Evolutionary conservation across 345 rosid genomes (phyloP).

Genomic region (Eucalyptus regnans): DNA sequence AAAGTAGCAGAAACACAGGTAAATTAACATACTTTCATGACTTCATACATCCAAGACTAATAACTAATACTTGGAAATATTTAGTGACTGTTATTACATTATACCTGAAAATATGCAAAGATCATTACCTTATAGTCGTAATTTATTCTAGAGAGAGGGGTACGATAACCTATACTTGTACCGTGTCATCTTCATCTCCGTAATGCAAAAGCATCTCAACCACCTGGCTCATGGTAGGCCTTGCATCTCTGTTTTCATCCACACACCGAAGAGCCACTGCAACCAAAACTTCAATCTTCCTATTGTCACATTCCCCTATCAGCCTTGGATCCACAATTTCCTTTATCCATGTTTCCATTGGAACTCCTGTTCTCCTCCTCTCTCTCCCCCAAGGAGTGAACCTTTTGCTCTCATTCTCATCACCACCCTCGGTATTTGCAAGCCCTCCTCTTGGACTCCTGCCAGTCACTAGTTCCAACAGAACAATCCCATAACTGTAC

Average conservation of each 20-base stretch:
- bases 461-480: conserved; percentile 1
- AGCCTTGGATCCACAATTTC: conserved; percentile 1
- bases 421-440: not conserved
- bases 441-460: not conserved
- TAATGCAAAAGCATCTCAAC: not conserved
- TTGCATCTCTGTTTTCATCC: conserved; percentile 1
- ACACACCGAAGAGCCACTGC: conserved; percentile 4
- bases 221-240: conserved; percentile 14
- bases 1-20: not conserved
- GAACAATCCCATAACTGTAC: conserved; percentile 20
- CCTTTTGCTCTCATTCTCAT: not conserved
- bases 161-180: not conserved
- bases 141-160: not conserved
- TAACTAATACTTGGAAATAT: too few species aligned
- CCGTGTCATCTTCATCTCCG: not conserved
- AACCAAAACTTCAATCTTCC: not conserved
- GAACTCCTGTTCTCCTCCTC: not conserved
- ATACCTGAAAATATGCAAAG: not conserved
- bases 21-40: not conserved
- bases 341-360: not conserved
- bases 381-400: not conserved
- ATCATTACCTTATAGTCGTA: not conserved
- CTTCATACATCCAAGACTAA: not conserved
- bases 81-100: not conserved
- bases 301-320: not conserved